Evolutionary conservation across 2,329 filamentous ascomycete species (phyloP), one percentile per base, ranked within the genome.

Genomic region (Xylariaceae sp.): DNA sequence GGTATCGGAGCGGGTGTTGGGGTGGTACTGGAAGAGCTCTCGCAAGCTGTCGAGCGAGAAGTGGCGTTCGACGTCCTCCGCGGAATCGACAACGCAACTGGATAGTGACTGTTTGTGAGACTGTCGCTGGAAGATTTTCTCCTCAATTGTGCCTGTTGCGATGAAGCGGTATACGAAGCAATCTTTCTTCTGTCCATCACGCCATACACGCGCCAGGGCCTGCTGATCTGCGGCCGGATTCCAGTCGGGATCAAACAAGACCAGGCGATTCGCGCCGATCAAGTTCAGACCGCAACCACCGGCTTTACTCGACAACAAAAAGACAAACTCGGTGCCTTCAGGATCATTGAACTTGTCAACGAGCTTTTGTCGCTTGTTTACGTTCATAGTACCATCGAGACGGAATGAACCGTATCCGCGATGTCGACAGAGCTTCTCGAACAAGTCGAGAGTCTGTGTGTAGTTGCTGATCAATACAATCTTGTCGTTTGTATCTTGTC

Each of bases 111-210:
- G 94, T 76, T 99, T 99, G 79, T 99, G 95, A 0, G 90, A 96
- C 72, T 99, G 94, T 8, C 95, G 88, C 74, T 99, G 94, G 77
- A 99, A 99, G 67, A 99, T 97, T 77, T 99, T 99, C 75, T 99
- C 94, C 72, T 99, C 94, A 62, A 99, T 99, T 0, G 92, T 97
- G 3, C 94, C 94, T 0, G 95, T 97, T 0, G 92, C 90, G 68
- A 99, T 99, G 77, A 99, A 99, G n/a, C 94, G 89, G 74, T 99
- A 99, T 13, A 99, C 94, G 69, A 99, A 99, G 71, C 94, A 99
- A 71, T 99, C 94, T 72, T 99, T 99, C 81, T 95, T 97, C 75
- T 99, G 94, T 0, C 94, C 94, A 69, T 99, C 94, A 80, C 94
- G 90, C 94, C 94, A 99, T 17, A 99, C 94, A 78, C 94, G 89